Evolutionary conservation across 768 basidiomycete species (phyloP).

Genomic region (Mycena rosella): DNA sequence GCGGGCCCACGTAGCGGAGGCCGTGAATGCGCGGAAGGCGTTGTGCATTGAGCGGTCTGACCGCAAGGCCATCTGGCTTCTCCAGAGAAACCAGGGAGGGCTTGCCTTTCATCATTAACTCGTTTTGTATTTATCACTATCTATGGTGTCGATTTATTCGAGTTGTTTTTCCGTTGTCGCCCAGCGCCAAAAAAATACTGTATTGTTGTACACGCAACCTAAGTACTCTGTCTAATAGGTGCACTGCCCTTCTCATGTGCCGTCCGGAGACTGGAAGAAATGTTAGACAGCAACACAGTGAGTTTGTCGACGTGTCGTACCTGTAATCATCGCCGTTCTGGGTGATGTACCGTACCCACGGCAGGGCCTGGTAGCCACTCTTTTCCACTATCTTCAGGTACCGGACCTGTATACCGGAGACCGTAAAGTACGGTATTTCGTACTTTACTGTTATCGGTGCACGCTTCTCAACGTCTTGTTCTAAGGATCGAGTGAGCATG

Average conservation of each 20-base stretch:
- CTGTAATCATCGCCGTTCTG: constrained; percentile 95
- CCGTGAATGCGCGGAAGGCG: constrained; percentile 20
- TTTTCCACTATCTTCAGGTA: constrained; percentile 99
- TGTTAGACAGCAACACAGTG: neutral
- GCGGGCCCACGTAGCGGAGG: neutral
- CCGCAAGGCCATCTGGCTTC: constrained; percentile 27
- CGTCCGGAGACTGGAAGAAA: constrained; percentile 68
- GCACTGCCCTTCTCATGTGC: constrained; percentile 81
- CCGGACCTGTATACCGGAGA: constrained; percentile 96
- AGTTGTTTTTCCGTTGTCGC: no score
- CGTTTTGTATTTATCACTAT: no score
- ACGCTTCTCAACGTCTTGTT: constrained; percentile 87
- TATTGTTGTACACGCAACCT: constrained; percentile 21
- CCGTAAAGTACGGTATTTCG: constrained; percentile 99
- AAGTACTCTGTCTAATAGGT: constrained; percentile 61
- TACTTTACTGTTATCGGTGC: constrained; percentile 98
- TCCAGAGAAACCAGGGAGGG: neutral
- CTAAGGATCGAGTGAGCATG: constrained; percentile 35
- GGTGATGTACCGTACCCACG: constrained; percentile 96
- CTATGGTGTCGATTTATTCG: no score
- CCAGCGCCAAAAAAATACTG: no score
- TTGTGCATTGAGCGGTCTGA: constrained; percentile 3
- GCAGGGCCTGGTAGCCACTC: constrained; percentile 95
- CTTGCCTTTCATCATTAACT: no score
- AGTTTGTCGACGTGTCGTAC: constrained; percentile 51